Base-by-base conservation (phyloP, 768 basidiomycete genomes). In the Tulasnella sp. region DNA sequence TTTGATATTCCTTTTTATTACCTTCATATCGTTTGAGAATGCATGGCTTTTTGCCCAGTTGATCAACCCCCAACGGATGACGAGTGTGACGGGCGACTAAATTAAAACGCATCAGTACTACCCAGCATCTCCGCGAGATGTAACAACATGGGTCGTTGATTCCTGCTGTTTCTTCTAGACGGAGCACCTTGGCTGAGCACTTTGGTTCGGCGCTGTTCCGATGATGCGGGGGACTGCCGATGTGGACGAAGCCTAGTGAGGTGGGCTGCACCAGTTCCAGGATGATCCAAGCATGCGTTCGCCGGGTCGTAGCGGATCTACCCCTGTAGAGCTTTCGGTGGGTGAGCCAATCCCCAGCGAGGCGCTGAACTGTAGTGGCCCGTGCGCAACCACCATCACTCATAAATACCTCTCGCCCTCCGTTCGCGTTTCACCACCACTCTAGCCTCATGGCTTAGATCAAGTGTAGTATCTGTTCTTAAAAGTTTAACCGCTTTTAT, bases 391-490 rank as follows among this genome's bases (percentile, higher is more conserved):
- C 11, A 0, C 64, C 64, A 37, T 11, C 34, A 69, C 31, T 6
- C 34, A 77, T 77, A 77, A 37, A 77, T 50, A 1, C 58, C 76
- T 12, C 76, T 7, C 14, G 6, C 8, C 44, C 37, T 28, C 37
- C 76, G 34, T 77, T 50, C 24, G 9, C 12, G 42, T 28, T 81
- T 80, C 87, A 83, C 91, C 88, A 93, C 92, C 93, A 93, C 93
- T 93, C 93, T 93, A 93, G 93, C 92, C 93, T 93, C 93, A 40
- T 94, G 93, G 93, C 93, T 94, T 94, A 94, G 93, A 94, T 94
- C 93, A 94, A 94, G 93, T 94, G 93, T 94, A 94, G 93, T 94
- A 95, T 94, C 93, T 95, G 93, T 94, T 94, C 93, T 94, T 93
- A 91, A 91, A 88, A 91, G 89, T 85, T 85, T 85, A 85, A 86